These are phyloP conservation scores for Bryum argenteum DNA, from an alignment of 225 moss, liverwort and hornwort genomes.

Conservation along the genomic window DNA sequence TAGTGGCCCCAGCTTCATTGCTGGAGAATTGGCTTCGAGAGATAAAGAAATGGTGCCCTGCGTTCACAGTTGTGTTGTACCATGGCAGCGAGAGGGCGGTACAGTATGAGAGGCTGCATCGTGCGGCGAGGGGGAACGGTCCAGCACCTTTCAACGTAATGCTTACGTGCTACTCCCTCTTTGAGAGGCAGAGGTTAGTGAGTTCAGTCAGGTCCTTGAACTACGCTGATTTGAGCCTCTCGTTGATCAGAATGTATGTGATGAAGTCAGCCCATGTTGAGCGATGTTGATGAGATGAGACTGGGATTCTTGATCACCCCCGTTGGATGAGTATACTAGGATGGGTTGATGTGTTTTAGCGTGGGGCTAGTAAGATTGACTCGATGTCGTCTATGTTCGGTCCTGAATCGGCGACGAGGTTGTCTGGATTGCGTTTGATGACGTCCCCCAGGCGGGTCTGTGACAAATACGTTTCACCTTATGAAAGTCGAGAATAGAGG, in stretches of 20 bases:
- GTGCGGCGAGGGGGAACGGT: conserved; percentile 53
- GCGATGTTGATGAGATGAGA: neutral
- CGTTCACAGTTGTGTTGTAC: conserved; percentile 87
- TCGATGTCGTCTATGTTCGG: neutral
- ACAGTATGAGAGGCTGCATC: conserved; percentile 74
- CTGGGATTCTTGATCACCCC: neutral
- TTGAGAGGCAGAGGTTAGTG: conserved; percentile 82
- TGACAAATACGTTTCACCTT: neutral
- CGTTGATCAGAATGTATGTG: neutral
- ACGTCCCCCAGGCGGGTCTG: neutral
- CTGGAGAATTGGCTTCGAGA: conserved; percentile 95
- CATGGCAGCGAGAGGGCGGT: conserved; percentile 87
- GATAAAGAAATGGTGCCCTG: conserved; percentile 93
- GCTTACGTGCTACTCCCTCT: conserved; percentile 91
- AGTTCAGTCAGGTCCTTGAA: conserved; percentile 21
- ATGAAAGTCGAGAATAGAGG: neutral
- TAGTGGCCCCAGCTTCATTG: conserved; percentile 88
- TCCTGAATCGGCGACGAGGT: neutral
- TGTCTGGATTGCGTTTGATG: neutral
- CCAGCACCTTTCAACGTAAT: conserved; percentile 89
- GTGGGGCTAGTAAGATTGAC: neutral
- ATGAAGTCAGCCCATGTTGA: neutral
- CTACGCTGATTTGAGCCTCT: conserved; percentile 6
- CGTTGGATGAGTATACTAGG: neutral
- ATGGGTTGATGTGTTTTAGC: neutral